Percentiles rank a stretch among this genome's conserved stretches.
Evolutionary conservation across 2,329 filamentous ascomycete genomes (phyloP).

Genomic region (Claviceps purpurea): DNA sequence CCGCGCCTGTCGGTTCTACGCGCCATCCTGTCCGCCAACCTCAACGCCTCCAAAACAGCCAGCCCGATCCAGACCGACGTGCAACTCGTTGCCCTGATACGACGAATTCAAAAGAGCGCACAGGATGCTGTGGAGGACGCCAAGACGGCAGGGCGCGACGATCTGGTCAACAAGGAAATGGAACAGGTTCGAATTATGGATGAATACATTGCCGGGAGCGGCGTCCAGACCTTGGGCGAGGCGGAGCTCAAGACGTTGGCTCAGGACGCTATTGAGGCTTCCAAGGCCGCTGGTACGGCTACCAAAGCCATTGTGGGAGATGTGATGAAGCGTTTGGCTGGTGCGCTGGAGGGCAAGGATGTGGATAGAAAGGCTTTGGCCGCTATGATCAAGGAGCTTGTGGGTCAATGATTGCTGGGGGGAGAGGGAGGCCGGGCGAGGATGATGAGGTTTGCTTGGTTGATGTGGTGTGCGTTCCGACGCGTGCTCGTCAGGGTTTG

Average conservation of each 20-base stretch:
- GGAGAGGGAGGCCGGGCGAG: neutral
- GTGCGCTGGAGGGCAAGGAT: constrained; percentile 45
- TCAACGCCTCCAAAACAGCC: constrained; percentile 62
- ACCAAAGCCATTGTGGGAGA: constrained; percentile 40
- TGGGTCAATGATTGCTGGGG: constrained; percentile 5
- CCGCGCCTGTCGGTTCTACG: constrained; percentile 57
- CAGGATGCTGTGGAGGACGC: constrained; percentile 52
- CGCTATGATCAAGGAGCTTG: constrained; percentile 43
- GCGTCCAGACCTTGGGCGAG: constrained; percentile 43
- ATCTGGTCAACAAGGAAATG: constrained; percentile 59
- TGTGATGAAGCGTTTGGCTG: constrained; percentile 48
- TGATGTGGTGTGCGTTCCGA: neutral
- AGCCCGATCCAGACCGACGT: constrained; percentile 57
- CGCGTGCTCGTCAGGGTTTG: neutral
- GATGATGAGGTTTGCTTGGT: no score
- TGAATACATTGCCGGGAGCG: constrained; percentile 47
- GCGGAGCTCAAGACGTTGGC: constrained; percentile 46
- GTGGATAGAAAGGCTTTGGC: constrained; percentile 50
- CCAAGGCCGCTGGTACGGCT: constrained; percentile 31
- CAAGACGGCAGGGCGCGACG: constrained; percentile 45
- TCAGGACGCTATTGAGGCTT: constrained; percentile 33
- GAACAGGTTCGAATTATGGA: constrained; percentile 51
- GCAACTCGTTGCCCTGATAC: constrained; percentile 54
- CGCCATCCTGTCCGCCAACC: constrained; percentile 52
- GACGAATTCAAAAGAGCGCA: constrained; percentile 45